These are phyloP conservation scores for Fraxinus platypoda DNA, from an alignment of 305 asterid genomes.

Conservation along the genomic window DNA sequence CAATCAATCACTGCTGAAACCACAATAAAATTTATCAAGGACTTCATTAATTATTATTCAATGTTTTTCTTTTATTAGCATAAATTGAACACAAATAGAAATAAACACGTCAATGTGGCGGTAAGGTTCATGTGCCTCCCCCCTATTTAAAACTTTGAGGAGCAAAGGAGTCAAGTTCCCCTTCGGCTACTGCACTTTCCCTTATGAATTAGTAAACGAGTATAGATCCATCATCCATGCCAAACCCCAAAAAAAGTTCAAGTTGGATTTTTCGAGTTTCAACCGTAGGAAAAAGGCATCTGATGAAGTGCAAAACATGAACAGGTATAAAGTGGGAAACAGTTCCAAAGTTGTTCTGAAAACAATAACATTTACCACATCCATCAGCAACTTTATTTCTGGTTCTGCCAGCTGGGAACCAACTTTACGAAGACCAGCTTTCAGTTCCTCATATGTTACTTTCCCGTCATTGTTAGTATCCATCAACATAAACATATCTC, in stretches of 20 bases:
- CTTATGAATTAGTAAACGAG: background rate
- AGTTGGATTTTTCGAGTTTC: background rate
- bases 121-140: background rate
- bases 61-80: background rate
- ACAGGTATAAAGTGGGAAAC: background rate
- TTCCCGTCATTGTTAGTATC: constrained; percentile 89
- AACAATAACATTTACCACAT: constrained; percentile 61
- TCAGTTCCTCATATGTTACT: constrained; percentile 82
- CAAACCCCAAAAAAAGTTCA: background rate
- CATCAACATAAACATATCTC: constrained; percentile 92
- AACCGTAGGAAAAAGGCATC: background rate
- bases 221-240: background rate
- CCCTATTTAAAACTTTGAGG: background rate
- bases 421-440: constrained; percentile 76
- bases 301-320: background rate
- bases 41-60: background rate
- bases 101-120: background rate
- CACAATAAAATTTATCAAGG: background rate
- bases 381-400: constrained; percentile 91
- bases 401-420: constrained; percentile 97
- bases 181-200: background rate
- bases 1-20: background rate
- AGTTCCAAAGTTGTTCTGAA: background rate
- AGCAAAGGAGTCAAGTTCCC: background rate
- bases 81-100: background rate